These are phyloP conservation scores for Penicillium tannophilum DNA, from an alignment of 495 filamentous ascomycete genomes.

Conservation along the genomic window DNA sequence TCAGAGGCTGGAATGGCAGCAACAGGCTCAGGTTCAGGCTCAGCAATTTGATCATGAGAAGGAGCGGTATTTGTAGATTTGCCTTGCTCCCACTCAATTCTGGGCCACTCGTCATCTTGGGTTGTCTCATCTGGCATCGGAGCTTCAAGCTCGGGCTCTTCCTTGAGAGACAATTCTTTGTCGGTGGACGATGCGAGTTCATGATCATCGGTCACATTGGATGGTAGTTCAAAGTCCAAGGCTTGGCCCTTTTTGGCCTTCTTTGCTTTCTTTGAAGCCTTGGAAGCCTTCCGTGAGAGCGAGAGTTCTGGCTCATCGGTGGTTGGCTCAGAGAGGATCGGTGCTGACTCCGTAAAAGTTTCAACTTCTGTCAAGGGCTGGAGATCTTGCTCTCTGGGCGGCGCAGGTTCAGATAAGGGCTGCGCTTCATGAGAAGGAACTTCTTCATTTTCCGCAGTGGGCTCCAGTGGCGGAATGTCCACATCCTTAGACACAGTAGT, in stretches of 20 bases:
- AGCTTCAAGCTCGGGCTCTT: conserved; percentile 21
- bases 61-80: conserved; percentile 30
- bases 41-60: conserved; percentile 27
- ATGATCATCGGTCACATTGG: conserved; percentile 8
- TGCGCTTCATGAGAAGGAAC: conserved; percentile 5
- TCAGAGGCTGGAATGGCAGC: conserved; percentile 31
- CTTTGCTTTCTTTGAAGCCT: conserved; percentile 30
- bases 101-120: conserved; percentile 36
- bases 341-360: neutral
- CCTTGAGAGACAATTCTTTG: conserved; percentile 7
- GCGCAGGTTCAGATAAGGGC: conserved; percentile 1
- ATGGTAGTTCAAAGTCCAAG: conserved; percentile 4
- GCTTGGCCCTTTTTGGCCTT: conserved; percentile 13
- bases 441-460: neutral
- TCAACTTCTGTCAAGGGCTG: conserved; percentile 3
- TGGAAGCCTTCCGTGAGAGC: conserved; percentile 33
- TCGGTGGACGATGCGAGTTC: conserved; percentile 7
- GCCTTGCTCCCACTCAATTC: conserved; percentile 42
- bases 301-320: conserved; percentile 10
- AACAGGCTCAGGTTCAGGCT: conserved; percentile 29
- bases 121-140: conserved; percentile 9
- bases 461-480: neutral
- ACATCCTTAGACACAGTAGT: neutral
- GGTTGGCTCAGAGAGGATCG: neutral
- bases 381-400: conserved; percentile 7